Conservation (phyloP, 2,329 filamentous ascomycete genomes). For the Byssoonygena ceratinophila region DNA sequence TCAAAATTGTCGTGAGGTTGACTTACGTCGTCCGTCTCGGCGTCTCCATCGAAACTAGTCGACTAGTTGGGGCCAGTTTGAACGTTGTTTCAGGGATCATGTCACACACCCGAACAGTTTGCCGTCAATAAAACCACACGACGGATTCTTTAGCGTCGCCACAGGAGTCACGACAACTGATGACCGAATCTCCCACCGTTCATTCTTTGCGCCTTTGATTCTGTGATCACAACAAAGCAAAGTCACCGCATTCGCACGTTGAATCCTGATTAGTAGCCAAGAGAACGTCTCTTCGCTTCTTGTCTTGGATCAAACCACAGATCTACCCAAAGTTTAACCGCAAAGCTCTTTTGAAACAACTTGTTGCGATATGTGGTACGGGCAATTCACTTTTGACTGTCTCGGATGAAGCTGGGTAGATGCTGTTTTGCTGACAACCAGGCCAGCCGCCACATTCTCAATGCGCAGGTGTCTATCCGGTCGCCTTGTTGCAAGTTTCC, state of each 20-base stretch:
- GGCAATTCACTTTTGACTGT: not conserved
- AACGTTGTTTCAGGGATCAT: conserved; percentile 8
- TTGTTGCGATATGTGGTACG: conserved; percentile 8
- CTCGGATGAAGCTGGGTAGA: not conserved
- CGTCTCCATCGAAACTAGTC: not conserved
- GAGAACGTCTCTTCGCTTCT: not conserved
- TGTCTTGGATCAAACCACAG: not conserved
- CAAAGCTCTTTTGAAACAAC: not conserved
- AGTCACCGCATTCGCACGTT: not conserved
- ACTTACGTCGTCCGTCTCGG: conserved; percentile 1
- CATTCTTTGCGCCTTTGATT: not conserved
- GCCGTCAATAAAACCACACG: not conserved
- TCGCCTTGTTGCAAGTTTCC: conserved; percentile 74
- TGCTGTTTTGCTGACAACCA: not conserved
- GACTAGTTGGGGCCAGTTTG: conserved; percentile 2
- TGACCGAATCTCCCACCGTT: too few species aligned
- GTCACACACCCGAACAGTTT: not conserved
- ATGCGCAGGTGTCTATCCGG: conserved; percentile 92
- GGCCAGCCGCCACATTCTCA: conserved; percentile 86
- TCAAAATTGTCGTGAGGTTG: not conserved
- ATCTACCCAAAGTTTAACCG: not conserved
- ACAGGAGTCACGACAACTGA: too few species aligned
- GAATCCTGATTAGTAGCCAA: not conserved
- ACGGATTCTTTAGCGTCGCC: not conserved
- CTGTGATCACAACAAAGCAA: not conserved